phyloP scores from a whole-genome alignment of 2,329 filamentous ascomycete genomes.

The Diplodia seriata region DNA sequence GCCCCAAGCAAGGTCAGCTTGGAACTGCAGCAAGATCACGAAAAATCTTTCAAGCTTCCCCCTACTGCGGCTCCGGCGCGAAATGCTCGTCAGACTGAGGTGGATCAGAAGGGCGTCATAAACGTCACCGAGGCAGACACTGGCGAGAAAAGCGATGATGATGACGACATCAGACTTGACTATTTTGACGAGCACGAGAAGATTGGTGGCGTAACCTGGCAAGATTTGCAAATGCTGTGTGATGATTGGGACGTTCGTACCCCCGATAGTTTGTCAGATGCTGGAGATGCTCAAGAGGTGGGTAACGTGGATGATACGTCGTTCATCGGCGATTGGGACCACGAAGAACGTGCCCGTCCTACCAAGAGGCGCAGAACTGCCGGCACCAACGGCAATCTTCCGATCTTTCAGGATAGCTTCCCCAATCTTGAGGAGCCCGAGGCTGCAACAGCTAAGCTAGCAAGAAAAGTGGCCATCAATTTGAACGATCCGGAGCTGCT shows the following conservation, averaged over 20 bases:
- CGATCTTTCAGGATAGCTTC: slow-evolving; percentile 54
- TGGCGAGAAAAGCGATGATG: slow-evolving; percentile 52
- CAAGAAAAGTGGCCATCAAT: slow-evolving; percentile 82
- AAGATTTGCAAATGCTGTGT: slow-evolving; percentile 84
- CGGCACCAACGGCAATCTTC: slow-evolving; percentile 40
- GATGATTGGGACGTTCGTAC: slow-evolving; percentile 78
- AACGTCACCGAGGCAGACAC: slow-evolving; percentile 51
- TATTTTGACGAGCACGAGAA: slow-evolving; percentile 66
- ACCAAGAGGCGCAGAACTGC: slow-evolving; percentile 71
- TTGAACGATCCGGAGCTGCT: slow-evolving; percentile 88
- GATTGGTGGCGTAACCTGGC: slow-evolving; percentile 76
- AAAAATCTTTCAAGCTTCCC: slow-evolving; percentile 79
- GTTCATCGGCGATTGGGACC: slow-evolving; percentile 44
- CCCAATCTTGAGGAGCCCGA: slow-evolving; percentile 84
- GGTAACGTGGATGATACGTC: slow-evolving; percentile 37
- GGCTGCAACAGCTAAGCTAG: slow-evolving; percentile 71
- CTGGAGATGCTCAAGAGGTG: slow-evolving; percentile 42
- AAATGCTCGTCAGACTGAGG: slow-evolving; percentile 56
- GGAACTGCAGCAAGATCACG: slow-evolving; percentile 84
- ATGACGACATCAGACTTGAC: slow-evolving; percentile 57
- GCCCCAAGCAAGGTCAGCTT: slow-evolving; percentile 87
- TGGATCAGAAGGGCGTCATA: slow-evolving; percentile 64
- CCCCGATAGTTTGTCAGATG: slow-evolving; percentile 43
- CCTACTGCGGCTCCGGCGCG: slow-evolving; percentile 62
- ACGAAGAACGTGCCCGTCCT: slow-evolving; percentile 47